A percentile compares a stretch with the other conserved stretches of the same genome.
phyloP scores from a whole-genome alignment of 495 filamentous ascomycete genomes.

The Penicillium bialowiezense region DNA sequence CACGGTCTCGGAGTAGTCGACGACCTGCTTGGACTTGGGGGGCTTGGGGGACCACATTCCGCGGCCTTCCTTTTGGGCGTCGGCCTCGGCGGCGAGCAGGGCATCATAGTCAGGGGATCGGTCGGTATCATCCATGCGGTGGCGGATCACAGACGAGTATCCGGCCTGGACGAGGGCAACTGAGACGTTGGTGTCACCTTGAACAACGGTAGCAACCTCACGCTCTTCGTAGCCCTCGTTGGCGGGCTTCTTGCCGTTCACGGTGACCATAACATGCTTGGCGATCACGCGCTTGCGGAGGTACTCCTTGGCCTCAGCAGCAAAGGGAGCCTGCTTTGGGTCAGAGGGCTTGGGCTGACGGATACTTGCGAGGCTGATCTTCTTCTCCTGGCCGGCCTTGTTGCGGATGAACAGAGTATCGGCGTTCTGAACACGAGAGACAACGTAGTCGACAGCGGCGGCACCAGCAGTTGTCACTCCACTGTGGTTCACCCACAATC shows the following conservation, averaged over 20 bases:
- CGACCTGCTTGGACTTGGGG: conserved; percentile 72
- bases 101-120: conserved; percentile 92
- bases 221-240: conserved; percentile 90
- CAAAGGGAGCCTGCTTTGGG: conserved; percentile 79
- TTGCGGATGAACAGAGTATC: conserved; percentile 85
- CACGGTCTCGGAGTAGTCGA: conserved; percentile 85
- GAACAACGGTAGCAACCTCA: conserved; percentile 84
- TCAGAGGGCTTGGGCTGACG: conserved; percentile 84
- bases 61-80: conserved; percentile 77
- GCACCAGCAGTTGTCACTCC: conserved; percentile 52
- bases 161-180: conserved; percentile 85
- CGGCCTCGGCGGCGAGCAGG: conserved; percentile 82
- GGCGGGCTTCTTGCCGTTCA: conserved; percentile 89
- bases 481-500: conserved; percentile 75
- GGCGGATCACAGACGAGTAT: conserved; percentile 88
- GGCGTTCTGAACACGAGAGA: conserved; percentile 80
- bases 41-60: conserved; percentile 92
- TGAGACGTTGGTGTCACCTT: conserved; percentile 83
- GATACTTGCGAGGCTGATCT: conserved; percentile 87
- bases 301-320: conserved; percentile 93
- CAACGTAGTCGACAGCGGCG: conserved; percentile 70
- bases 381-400: conserved; percentile 80
- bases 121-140: conserved; percentile 89
- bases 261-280: conserved; percentile 83
- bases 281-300: conserved; percentile 90